Base-by-base conservation (phyloP, 2,329 filamentous ascomycete species). In the Aspergillus fischeri region DNA sequence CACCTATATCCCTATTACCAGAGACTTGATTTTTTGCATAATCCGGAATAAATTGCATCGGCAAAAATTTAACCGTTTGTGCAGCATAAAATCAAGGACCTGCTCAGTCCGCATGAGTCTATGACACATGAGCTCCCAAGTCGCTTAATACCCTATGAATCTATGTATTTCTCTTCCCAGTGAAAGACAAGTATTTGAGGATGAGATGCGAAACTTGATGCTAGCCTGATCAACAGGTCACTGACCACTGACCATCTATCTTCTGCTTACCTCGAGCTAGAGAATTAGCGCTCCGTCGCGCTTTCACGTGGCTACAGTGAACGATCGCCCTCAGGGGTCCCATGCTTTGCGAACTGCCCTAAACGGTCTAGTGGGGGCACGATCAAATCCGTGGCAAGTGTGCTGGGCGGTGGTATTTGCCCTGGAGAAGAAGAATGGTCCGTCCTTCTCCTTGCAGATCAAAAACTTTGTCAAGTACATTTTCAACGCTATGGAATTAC, bases 261-360 rank as follows among this genome's bases (percentile, higher is more conserved):
- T 35, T 17, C 11, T 35, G 32, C 32, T 35, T 35, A 35, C 32
- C 11, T 14, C 17, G 11, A 35, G 14, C 32, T 38, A 38, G 32
- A 38, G 32, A 35, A 38, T 17, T 38, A 51, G 49, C 10, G 28
- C 27, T 20, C 49, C 17, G 24, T 14, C 35, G 57, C 55, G 53
- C 55, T 51, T 64, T 64, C 63, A 65, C 62, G 62, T 64, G 62
- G 59, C 63, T 49, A 55, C 54, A 59, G 44, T 60, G 55, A 56
- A 55, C 56, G 63, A 65, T 65, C 63, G 59, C 57, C 63, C 60
- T 60, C 62, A 65, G 62, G 63, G 63, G 60, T 64, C 55, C 56
- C 57, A 59, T 59, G 63, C 60, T 50, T 58, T 55, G 56, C 60
- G 57, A 65, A 64, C 60, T 57, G 47, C 57, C 55, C 49, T 55